Percentiles rank a stretch among this genome's conserved stretches.
phyloP scores from a whole-genome alignment of 75 land plant species.

The Cupressus sempervirens region DNA sequence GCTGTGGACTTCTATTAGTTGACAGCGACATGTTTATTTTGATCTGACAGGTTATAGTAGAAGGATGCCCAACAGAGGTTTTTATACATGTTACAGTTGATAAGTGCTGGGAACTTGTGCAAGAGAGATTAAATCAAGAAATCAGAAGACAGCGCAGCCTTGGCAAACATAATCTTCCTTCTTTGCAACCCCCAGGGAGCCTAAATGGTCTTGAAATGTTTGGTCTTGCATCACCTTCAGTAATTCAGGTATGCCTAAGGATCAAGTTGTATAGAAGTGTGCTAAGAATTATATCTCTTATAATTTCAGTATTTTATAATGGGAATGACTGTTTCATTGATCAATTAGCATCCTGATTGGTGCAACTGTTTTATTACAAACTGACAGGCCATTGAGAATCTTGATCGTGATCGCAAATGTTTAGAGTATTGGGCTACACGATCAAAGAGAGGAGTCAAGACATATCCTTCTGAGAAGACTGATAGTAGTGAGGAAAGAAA shows the following conservation, averaged over 20 bases:
- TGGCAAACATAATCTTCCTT: conserved; percentile 54
- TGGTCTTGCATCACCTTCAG: conserved; percentile 65
- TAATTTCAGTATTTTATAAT: conserved; percentile 1
- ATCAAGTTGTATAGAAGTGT: neutral
- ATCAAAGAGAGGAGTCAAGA: conserved; percentile 8
- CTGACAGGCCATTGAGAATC: conserved; percentile 69
- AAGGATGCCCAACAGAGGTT: conserved; percentile 65
- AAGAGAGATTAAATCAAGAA: conserved; percentile 77
- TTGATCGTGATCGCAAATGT: conserved; percentile 59
- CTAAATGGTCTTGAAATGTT: conserved; percentile 87
- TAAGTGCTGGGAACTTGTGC: conserved; percentile 93
- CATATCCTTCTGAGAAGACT: neutral
- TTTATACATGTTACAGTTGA: conserved; percentile 59
- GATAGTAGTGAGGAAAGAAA: neutral
- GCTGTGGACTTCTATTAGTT: neutral
- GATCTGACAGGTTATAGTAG: conserved; percentile 53
- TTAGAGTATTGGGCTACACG: conserved; percentile 62
- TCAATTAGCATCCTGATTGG: neutral
- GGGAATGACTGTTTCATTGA: conserved; percentile 1
- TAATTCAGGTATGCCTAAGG: conserved; percentile 54
- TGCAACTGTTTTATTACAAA: conserved; percentile 26
- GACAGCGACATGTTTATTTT: neutral
- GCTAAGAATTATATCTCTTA: neutral
- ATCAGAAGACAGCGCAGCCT: conserved; percentile 54
- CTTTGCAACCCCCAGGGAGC: conserved; percentile 75